Evolutionary conservation across 768 basidiomycete genomes (phyloP), one percentile per base, ranked within the genome.

Genomic region (Gymnopilus dilepis): DNA sequence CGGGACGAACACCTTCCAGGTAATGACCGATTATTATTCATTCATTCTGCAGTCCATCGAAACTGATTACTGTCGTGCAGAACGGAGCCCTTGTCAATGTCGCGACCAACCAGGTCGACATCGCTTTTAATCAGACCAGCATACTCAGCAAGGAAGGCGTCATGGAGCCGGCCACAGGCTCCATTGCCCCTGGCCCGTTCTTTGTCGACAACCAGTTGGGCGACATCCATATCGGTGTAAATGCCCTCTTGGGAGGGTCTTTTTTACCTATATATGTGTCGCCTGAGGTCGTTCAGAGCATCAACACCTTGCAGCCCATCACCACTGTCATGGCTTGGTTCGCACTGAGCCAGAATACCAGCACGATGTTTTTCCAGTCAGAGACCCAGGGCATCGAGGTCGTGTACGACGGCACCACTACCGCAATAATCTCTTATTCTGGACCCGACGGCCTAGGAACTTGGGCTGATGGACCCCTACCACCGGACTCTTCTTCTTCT

Each of bases 151-250:
- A 9, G 7, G n/a, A 34, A 15, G 48, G 48, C 9, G 30, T 51
- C 5, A 51, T 51, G 48, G 17, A 31, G 6, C 26, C 5, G 19
- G 48, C 48, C 1, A 30, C 30, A 4, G 48, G 48, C 6, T 4
- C 48, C 6, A 30, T 34, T 11, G 13, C 28, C 13, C 28, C 28
- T 15, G 30, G 28, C 5, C 26, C 48, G 13, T 51, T 51, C 15
- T 51, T 51, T 15, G 48, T 51, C 26, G 24, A 51, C 28, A 51
- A 51, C 24, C 48, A 51, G 26, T 51, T 31, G 5, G 48, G 48
- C 6, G 6, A 15, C 26, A 34, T 51, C 31, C 30, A 51, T 9
- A 51, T 51, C 31, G 48, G 48, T 30, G 48, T 51, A 6, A 33
- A 51, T 17, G 26, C 28, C 19, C 48, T 51, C 11, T 13, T 51